These are phyloP conservation scores for Sordariomycetes sp. DNA, from an alignment of 2,329 filamentous ascomycete species.

Conservation along the genomic window DNA sequence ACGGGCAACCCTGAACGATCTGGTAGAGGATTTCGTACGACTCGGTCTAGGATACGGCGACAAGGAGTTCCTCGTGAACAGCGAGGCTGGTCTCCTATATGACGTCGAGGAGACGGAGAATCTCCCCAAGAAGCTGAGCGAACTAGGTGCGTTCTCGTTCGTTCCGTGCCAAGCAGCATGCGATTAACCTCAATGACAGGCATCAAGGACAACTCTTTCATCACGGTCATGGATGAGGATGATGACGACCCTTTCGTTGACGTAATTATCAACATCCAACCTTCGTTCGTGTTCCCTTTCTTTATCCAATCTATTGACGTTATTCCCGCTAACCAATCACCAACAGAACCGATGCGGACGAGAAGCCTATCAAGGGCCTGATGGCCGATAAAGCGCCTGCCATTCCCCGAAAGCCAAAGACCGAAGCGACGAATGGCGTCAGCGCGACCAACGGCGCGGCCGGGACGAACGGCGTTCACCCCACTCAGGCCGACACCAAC, in stretches of 20 bases:
- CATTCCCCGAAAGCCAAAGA: constrained; percentile 41
- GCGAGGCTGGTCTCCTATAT: constrained; percentile 66
- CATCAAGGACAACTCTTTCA: constrained; percentile 58
- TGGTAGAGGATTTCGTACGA: constrained; percentile 65
- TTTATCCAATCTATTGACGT: not conserved
- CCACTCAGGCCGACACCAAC: constrained; percentile 18
- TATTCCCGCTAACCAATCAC: constrained; percentile 12
- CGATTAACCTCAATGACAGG: constrained; percentile 26
- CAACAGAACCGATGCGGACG: constrained; percentile 27
- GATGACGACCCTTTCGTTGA: constrained; percentile 66
- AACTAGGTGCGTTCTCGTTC: constrained; percentile 44
- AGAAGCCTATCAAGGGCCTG: constrained; percentile 40
- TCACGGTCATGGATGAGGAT: constrained; percentile 78
- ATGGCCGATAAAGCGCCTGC: constrained; percentile 26
- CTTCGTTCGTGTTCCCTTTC: constrained; percentile 32
- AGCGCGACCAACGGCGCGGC: constrained; percentile 21
- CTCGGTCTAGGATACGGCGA: constrained; percentile 62
- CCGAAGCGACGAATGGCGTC: constrained; percentile 17
- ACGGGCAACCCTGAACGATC: constrained; percentile 61
- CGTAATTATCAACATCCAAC: constrained; percentile 57
- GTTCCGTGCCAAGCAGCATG: constrained; percentile 1
- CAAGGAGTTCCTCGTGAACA: constrained; percentile 65
- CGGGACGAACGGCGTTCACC: constrained; percentile 23
- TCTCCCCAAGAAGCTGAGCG: constrained; percentile 61
- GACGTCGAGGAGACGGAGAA: constrained; percentile 85